phyloP scores from a whole-genome alignment of 208 protist genomes.

The Leishmania gerbilli region DNA sequence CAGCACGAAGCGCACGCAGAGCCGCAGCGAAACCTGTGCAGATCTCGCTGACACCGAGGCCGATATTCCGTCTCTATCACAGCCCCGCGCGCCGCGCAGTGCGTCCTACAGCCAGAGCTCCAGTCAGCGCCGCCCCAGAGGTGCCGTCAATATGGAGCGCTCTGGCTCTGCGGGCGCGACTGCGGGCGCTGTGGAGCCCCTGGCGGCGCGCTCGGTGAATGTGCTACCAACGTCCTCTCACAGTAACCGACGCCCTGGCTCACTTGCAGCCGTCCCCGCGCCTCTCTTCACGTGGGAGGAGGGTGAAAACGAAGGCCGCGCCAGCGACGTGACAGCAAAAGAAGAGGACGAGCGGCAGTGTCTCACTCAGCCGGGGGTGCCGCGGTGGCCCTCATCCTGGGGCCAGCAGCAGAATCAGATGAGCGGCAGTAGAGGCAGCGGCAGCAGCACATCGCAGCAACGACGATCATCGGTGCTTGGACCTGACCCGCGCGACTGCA shows the following conservation, averaged over 20 bases:
- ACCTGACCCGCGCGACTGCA: conserved; percentile 29
- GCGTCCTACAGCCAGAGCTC: background rate
- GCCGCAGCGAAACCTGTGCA: background rate
- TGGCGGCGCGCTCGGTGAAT: conserved; percentile 3
- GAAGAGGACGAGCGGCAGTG: background rate
- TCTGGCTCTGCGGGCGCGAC: background rate
- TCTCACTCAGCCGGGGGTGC: background rate
- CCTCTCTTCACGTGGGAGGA: conserved; percentile 10
- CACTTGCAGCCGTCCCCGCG: conserved; percentile 10
- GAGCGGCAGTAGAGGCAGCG: conserved; percentile 16
- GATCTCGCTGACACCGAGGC: background rate
- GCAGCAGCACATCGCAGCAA: conserved; percentile 1
- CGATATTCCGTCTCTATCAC: background rate
- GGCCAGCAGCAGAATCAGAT: background rate
- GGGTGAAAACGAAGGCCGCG: background rate
- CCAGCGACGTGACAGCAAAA: background rate
- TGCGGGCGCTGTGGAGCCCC: background rate
- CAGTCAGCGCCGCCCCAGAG: background rate
- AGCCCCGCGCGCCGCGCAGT: background rate
- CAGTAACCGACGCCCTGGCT: conserved; percentile 10
- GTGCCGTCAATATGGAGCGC: background rate
- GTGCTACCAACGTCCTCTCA: background rate
- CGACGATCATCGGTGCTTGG: conserved; percentile 23
- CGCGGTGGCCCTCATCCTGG: background rate
- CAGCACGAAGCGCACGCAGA: background rate